Conservation (phyloP, 2,329 filamentous ascomycete species). For the Pyrenophora tritici-repentis region DNA sequence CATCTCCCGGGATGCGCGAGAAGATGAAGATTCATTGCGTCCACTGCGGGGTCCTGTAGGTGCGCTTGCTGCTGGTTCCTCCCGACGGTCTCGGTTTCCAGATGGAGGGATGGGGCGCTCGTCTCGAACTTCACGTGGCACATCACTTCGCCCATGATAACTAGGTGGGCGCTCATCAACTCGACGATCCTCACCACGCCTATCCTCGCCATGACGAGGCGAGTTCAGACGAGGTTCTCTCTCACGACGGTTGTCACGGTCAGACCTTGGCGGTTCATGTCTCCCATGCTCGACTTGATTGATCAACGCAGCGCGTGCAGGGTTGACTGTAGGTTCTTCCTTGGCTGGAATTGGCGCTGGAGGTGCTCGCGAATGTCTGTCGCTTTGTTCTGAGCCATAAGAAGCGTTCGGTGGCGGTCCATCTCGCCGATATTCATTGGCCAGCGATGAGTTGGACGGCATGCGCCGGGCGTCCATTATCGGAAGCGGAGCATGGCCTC, state of each 20-base stretch:
- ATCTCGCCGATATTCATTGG: constrained; percentile 39
- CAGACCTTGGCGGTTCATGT: constrained; percentile 32
- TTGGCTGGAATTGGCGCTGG: constrained; percentile 16
- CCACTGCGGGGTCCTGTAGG: constrained; percentile 60
- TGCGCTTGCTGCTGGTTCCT: constrained; percentile 49
- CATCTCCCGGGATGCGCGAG: constrained; percentile 46
- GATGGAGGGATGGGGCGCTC: constrained; percentile 35
- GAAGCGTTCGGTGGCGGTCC: constrained; percentile 21
- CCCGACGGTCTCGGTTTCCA: constrained; percentile 47
- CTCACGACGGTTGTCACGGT: constrained; percentile 40
- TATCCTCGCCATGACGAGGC: constrained; percentile 32
- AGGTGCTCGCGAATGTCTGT: constrained; percentile 26
- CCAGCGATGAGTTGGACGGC: constrained; percentile 27
- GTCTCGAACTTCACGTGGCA: constrained; percentile 37
- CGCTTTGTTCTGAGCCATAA: constrained; percentile 30
- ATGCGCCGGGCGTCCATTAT: constrained; percentile 28
- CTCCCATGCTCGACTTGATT: constrained; percentile 37
- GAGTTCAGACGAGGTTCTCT: constrained; percentile 38
- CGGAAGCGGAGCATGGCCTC: constrained; percentile 29
- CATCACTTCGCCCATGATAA: constrained; percentile 35
- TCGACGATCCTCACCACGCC: constrained; percentile 35
- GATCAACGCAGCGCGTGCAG: constrained; percentile 52
- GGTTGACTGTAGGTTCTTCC: constrained; percentile 46
- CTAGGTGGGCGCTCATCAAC: constrained; percentile 30
- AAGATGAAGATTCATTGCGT: constrained; percentile 39